Base-by-base conservation (phyloP, 352 stramenopile genomes). In the Globisporangium canariense region DNA sequence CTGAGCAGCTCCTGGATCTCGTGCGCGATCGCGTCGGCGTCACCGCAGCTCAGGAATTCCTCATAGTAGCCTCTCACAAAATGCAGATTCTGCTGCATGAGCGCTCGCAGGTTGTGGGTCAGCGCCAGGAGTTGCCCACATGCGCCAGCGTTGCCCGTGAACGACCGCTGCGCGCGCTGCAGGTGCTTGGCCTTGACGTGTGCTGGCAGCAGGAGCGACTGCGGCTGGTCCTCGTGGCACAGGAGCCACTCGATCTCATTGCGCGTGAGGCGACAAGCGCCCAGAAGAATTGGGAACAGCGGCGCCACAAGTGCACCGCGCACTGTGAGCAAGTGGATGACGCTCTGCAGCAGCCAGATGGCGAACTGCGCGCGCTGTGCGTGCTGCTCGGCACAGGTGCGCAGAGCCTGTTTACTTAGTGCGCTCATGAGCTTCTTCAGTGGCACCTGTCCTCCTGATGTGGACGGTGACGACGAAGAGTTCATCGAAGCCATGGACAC, bases 161-260 rank as follows among this genome's bases (percentile, higher is more conserved):
- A 80, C 3, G 59, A 50, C 38, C 57, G 32, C 10, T 63, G 46
- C 0, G 71, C 70, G 32, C 76, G 76, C 1, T 82, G 67, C 56
- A 81, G 70, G 22, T 90, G 75, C 40, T 89, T 89, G 4, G 60
- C 2, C 30, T 90, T 90, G 30, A 86, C 58, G 28, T 79, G 68
- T 10, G 45, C 69, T 1, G 77, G 81, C 22, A 81, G 68, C 8
- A 89, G 69, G 14, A 71, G 56, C 11, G 67, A 28, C 66, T 57
- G 46, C 4, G 20, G 32, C 10, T 64, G 51, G 30, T 45, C 46
- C 10, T 55, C 46, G 46, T 90, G 81, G 22, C 64, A 62, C n/a
- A 86, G 63, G 5, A 71, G 25, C 81, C 81, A 90, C 30, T 87
- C 70, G n/a, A 83, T 41, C 34, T 91, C 82, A 46, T 76, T 73